phyloP scores from a whole-genome alignment of 352 stramenopile genomes.

The Phytophthora tentaculata region DNA sequence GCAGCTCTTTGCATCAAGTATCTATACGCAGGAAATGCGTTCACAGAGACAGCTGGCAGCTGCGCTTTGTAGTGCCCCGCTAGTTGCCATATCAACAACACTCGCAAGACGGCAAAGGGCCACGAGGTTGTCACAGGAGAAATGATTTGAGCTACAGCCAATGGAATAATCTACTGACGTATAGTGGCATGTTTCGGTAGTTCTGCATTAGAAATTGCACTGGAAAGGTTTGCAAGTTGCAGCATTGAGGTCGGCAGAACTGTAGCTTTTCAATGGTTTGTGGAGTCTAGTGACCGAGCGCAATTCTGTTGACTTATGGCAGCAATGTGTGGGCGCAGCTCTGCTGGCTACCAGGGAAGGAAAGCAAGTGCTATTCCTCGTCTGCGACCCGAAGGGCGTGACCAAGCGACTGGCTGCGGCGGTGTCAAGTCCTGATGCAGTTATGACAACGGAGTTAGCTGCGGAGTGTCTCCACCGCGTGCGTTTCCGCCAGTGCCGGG shows the following conservation, averaged over 20 bases:
- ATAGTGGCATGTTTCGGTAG: slow-evolving; percentile 5
- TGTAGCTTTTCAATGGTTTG: neutral
- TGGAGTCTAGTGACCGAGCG: slow-evolving; percentile 4
- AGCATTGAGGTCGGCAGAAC: slow-evolving; percentile 22
- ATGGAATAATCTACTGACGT: neutral
- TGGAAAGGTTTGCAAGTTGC: slow-evolving; percentile 12
- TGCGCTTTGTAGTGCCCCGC: slow-evolving; percentile 42
- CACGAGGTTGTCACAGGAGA: slow-evolving; percentile 9
- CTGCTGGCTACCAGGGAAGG: slow-evolving; percentile 20
- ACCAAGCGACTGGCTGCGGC: slow-evolving; percentile 34
- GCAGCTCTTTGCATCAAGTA: slow-evolving; percentile 61
- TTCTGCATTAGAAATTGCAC: slow-evolving; percentile 4
- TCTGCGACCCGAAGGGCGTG: slow-evolving; percentile 30
- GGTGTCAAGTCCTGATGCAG: slow-evolving; percentile 13
- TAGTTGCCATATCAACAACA: slow-evolving; percentile 40
- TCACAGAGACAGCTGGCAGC: slow-evolving; percentile 40
- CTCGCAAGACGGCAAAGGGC: slow-evolving; percentile 12
- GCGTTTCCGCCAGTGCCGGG: slow-evolving; percentile 41
- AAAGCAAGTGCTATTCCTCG: slow-evolving; percentile 27
- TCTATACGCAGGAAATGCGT: slow-evolving; percentile 41
- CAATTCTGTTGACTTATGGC: neutral
- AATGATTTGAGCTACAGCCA: neutral
- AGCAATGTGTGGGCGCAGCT: slow-evolving; percentile 30
- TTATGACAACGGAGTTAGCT: slow-evolving; percentile 20
- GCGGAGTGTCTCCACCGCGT: slow-evolving; percentile 39